Evolutionary conservation across 2,329 filamentous ascomycete species (phyloP), one percentile per base, ranked within the genome.

Genomic region (Parastagonospora nodorum): DNA sequence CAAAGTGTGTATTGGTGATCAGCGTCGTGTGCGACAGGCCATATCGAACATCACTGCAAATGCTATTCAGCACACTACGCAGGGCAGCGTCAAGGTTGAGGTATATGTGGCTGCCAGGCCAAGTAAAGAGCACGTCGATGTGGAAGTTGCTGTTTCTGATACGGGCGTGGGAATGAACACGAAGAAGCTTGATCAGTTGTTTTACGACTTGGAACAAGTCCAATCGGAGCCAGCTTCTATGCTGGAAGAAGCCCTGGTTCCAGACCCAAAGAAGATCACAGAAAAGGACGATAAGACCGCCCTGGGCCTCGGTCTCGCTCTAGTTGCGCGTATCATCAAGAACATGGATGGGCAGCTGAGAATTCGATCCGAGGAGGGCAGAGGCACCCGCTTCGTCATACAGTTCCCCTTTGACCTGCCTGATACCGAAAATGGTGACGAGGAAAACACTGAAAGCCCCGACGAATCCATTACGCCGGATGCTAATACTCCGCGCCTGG

Each of bases 271-370:
- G 30, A 57, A 64, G 4, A 37, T 70, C 2, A 66, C 50, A 44
- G 63, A 62, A 4, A 58, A 69, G 8, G 55, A 63, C 4, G 66
- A 74, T 7, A 77, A 77, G 45, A 75, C 77, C 8, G 86, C 85
- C 0, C 74, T 96, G 1, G 92, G 92, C 0, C 81, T 96, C 8
- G 92, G 92, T 0, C 80, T 96, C n/a, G 92, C 92, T 0, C 81
- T 95, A 10, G 92, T 96, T n/a, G 89, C 90, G 12, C 84, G 92
- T 32, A 90, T 91, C 31, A 81, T 96, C 29, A 84, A 87, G n/a
- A 96, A 92, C 65, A 94, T 96, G 89, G 88, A 93, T 51, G 92
- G 92, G 0, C 92, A 96, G 64, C 74, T 96, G 28, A 85, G 90
- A 1, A 76, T 96, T 1, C 93, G 92, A 64, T 96, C 91, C 0